phyloP scores from a whole-genome alignment of 2,329 filamentous ascomycete genomes.

The Penicillium sp. region DNA sequence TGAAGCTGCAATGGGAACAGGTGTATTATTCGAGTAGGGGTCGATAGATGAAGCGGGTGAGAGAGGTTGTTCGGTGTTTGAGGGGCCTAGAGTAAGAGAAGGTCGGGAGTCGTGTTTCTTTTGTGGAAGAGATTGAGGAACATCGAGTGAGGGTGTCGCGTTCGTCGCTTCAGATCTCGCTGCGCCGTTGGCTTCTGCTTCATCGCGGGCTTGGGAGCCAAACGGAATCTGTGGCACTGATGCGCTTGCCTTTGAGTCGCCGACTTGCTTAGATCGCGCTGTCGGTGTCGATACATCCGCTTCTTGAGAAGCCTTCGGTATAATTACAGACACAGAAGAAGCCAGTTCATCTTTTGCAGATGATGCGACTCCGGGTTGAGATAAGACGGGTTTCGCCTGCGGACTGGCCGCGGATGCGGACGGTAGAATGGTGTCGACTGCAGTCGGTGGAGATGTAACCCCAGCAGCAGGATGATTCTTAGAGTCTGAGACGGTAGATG shows the following conservation, averaged over 20 bases:
- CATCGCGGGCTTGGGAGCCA: constrained; percentile 24
- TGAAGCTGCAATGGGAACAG: constrained; percentile 65
- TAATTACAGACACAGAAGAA: constrained; percentile 10
- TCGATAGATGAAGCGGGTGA: constrained; percentile 64
- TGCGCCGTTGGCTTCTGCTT: constrained; percentile 17
- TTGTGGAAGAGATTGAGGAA: constrained; percentile 17
- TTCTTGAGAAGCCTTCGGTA: constrained; percentile 11
- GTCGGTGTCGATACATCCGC: constrained; percentile 16
- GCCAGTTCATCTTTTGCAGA: constrained; percentile 6
- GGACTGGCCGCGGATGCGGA: constrained; percentile 9
- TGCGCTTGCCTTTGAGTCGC: constrained; percentile 15
- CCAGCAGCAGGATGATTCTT: constrained; percentile 38
- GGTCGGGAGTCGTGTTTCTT: constrained; percentile 30
- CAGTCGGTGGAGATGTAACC: constrained; percentile 17
- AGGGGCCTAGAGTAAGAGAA: constrained; percentile 28
- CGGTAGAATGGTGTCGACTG: constrained; percentile 15
- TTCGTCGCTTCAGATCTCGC: constrained; percentile 16
- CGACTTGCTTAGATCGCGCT: constrained; percentile 49
- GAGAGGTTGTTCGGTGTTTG: constrained; percentile 37
- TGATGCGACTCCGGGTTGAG: constrained; percentile 1
- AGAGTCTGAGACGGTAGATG: constrained; percentile 30
- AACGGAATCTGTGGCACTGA: constrained; percentile 23
- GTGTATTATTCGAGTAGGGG: constrained; percentile 70
- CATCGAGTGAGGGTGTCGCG: constrained; percentile 15
- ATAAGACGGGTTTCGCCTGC: constrained; percentile 1